Conservation (phyloP, 2,329 filamentous ascomycete genomes). For the Diaporthe ampelina region DNA sequence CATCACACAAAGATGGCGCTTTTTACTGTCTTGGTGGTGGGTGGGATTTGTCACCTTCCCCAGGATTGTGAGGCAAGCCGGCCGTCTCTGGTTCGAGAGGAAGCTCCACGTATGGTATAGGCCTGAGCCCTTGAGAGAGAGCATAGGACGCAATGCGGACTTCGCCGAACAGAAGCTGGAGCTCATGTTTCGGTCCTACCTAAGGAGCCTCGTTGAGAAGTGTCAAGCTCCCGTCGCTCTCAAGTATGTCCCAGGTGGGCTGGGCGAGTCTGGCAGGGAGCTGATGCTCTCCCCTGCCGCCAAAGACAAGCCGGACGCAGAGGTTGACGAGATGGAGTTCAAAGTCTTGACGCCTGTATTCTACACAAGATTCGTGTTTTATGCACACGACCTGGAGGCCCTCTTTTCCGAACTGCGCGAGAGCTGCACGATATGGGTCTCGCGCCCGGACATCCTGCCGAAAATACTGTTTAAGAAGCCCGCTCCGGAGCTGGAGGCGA, state of each 20-base stretch:
- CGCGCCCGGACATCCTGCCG: constrained; percentile 66
- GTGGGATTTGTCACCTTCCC: constrained; percentile 76
- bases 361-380: constrained; percentile 75
- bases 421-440: constrained; percentile 70
- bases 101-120: constrained; percentile 75
- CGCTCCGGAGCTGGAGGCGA: constrained; percentile 52
- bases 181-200: constrained; percentile 60
- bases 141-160: constrained; percentile 67
- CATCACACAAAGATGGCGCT: constrained; percentile 56
- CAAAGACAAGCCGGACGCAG: constrained; percentile 35
- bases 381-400: constrained; percentile 72
- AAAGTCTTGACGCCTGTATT: constrained; percentile 75
- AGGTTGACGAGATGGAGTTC: constrained; percentile 63
- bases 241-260: constrained; percentile 67
- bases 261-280: constrained; percentile 54
- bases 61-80: constrained; percentile 74
- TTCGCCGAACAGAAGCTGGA: constrained; percentile 63
- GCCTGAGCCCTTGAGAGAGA: constrained; percentile 72
- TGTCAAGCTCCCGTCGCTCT: constrained; percentile 61
- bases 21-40: constrained; percentile 75
- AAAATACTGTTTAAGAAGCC: constrained; percentile 59
- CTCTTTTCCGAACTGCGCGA: constrained; percentile 72
- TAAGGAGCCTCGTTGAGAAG: constrained; percentile 63
- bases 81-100: constrained; percentile 66
- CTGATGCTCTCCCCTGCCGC: constrained; percentile 54